phyloP scores from a whole-genome alignment of 176 grass and related monocot species.

The Avena insularis region DNA sequence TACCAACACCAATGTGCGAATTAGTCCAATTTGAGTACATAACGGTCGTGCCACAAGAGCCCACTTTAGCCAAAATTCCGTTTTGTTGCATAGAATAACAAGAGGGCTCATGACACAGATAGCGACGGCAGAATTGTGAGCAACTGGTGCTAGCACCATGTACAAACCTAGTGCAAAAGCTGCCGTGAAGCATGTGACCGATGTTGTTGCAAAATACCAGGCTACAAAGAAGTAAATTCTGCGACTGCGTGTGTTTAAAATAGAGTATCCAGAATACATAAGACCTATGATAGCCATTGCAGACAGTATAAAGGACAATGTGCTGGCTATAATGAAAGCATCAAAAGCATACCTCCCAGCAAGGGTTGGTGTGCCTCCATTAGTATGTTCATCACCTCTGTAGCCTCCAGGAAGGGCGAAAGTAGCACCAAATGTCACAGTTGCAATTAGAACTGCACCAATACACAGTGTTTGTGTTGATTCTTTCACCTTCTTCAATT shows the following conservation, averaged over 20 bases:
- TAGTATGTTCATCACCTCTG: background rate
- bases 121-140: background rate
- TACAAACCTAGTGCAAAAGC: slow-evolving; percentile 7
- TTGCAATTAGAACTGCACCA: slow-evolving; percentile 6
- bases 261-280: slow-evolving; percentile 13
- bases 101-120: background rate
- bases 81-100: background rate
- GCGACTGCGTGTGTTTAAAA: background rate
- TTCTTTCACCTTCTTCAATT: background rate
- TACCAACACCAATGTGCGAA: background rate
- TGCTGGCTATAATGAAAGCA: slow-evolving; percentile 6
- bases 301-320: background rate
- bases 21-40: background rate
- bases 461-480: background rate
- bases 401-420: slow-evolving; percentile 21
- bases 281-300: background rate
- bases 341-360: slow-evolving; percentile 14
- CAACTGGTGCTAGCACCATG: slow-evolving; percentile 10
- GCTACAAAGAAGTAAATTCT: background rate
- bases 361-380: slow-evolving; percentile 24
- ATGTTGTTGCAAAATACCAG: background rate
- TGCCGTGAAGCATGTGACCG: background rate
- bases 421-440: background rate
- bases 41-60: background rate
- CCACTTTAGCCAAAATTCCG: slow-evolving; percentile 3